phyloP scores from a whole-genome alignment of 306 rosid species.

The Geum urbanum region DNA sequence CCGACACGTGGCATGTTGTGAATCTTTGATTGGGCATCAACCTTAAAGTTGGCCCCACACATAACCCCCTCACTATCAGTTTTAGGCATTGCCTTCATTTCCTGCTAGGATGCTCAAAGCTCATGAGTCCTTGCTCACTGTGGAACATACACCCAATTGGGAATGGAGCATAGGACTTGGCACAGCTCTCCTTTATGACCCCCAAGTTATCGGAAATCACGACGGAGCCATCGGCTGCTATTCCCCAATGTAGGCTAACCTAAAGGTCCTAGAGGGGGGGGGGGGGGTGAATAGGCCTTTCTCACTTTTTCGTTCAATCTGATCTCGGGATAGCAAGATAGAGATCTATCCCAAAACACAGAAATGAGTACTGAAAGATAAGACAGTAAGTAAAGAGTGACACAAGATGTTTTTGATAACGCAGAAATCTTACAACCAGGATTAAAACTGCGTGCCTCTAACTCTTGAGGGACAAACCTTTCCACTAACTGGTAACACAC shows the following conservation, averaged over 20 bases:
- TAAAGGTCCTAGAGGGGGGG: no score
- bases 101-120: slow-evolving; percentile 80
- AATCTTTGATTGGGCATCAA: slow-evolving; percentile 60
- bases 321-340: no score
- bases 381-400: no score
- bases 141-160: slow-evolving; percentile 96
- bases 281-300: no score
- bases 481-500: no score
- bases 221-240: slow-evolving; percentile 74
- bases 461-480: no score
- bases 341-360: no score
- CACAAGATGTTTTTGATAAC: no score
- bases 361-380: no score
- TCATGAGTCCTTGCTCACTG: slow-evolving; percentile 66
- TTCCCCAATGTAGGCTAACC: slow-evolving; percentile 77
- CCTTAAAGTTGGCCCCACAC: slow-evolving; percentile 95
- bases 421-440: no score
- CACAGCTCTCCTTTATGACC: slow-evolving; percentile 71
- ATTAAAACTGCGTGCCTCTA: no score
- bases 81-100: slow-evolving; percentile 94
- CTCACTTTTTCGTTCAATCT: no score
- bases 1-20: slow-evolving; percentile 91
- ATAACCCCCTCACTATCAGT: slow-evolving; percentile 86
- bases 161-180: slow-evolving; percentile 90
- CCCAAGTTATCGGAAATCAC: slow-evolving; percentile 71